phyloP scores from a whole-genome alignment of 179 eudicot species.

The Spinacia oleracea region DNA sequence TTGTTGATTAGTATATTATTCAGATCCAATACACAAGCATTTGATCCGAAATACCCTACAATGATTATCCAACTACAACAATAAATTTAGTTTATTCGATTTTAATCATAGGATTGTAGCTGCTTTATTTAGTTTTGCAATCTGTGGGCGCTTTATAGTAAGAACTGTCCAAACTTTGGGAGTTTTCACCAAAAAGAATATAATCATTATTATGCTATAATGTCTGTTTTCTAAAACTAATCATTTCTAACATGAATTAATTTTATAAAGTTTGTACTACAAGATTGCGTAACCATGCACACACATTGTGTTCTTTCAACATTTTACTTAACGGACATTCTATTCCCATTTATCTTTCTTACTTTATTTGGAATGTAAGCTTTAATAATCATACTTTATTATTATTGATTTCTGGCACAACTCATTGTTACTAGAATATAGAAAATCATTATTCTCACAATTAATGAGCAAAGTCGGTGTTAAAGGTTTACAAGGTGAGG shows the following conservation, averaged over 20 bases:
- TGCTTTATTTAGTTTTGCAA: constrained; percentile 18
- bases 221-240: background rate
- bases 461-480: too few relatives aligned
- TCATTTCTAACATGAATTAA: background rate
- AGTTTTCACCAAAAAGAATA: background rate
- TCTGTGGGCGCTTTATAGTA: constrained; percentile 27
- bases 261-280: background rate
- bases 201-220: background rate
- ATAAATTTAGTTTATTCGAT: background rate
- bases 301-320: background rate
- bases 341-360: constrained; percentile 18
- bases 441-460: too few relatives aligned
- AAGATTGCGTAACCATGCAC: background rate
- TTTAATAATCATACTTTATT: too few relatives aligned
- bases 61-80: background rate
- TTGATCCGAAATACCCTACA: background rate
- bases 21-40: background rate
- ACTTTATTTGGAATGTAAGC: too few relatives aligned
- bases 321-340: constrained; percentile 16
- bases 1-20: background rate
- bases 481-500: too few relatives aligned
- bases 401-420: too few relatives aligned
- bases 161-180: constrained; percentile 4
- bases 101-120: background rate
- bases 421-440: too few relatives aligned